Conservation (phyloP, 1,139 yeast genomes). For the Hyphopichia buzzinii region DNA sequence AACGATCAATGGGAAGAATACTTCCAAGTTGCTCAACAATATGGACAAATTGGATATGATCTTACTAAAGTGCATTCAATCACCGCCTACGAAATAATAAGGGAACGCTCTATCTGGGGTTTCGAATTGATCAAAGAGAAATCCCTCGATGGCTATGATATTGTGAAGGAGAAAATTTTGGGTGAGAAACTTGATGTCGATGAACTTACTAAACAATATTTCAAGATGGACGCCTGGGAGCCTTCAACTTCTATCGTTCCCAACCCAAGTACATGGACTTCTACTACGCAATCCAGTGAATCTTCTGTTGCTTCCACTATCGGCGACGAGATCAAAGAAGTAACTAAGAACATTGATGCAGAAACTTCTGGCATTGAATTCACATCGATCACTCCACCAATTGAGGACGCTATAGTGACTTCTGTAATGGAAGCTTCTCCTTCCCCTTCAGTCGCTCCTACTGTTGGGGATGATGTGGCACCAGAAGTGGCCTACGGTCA, state of each 20-base stretch:
- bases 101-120: conserved; percentile 27
- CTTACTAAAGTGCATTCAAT: conserved; percentile 16
- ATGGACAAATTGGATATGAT: conserved; percentile 19
- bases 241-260: conserved; percentile 2
- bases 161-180: conserved; percentile 41
- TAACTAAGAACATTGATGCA: conserved; percentile 16
- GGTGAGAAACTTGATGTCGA: conserved; percentile 32
- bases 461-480: conserved; percentile 1
- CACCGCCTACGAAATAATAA: conserved; percentile 32
- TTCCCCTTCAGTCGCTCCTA: neutral
- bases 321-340: conserved; percentile 14
- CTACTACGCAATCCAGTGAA: conserved; percentile 2
- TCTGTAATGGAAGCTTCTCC: conserved; percentile 4
- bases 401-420: neutral
- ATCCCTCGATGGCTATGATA: conserved; percentile 26
- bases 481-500: conserved; percentile 1
- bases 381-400: conserved; percentile 1
- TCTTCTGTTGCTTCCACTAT: conserved; percentile 3
- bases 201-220: conserved; percentile 22
- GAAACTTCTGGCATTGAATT: conserved; percentile 6
- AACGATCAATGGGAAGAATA: conserved; percentile 33
- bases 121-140: conserved; percentile 13
- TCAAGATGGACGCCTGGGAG: conserved; percentile 27
- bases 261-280: conserved; percentile 1
- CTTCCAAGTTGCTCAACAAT: conserved; percentile 15